Conservation (phyloP, 2,329 filamentous ascomycete species). For the Lachnellula cervina region DNA sequence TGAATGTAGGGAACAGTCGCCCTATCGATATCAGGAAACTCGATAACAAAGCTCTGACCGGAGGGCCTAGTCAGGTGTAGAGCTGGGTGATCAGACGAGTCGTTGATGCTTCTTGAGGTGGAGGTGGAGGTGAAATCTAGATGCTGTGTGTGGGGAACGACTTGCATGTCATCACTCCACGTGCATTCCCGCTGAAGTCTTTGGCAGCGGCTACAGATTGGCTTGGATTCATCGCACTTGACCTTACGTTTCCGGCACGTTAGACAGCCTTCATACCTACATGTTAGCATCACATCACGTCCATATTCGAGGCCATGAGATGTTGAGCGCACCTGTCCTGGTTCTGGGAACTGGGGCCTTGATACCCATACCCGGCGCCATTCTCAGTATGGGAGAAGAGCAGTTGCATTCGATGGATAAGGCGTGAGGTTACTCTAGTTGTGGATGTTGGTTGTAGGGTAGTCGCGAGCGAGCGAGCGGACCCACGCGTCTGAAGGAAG, state of each 20-base stretch:
- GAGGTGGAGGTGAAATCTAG: neutral
- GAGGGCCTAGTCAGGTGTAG: constrained; percentile 10
- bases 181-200: constrained; percentile 26
- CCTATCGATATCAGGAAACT: constrained; percentile 27
- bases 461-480: too few relatives aligned
- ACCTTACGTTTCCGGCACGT: constrained; percentile 66
- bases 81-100: constrained; percentile 1
- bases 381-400: constrained; percentile 3
- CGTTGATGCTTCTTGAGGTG: constrained; percentile 1
- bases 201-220: constrained; percentile 47
- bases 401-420: neutral
- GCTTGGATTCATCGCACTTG: constrained; percentile 66
- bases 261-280: constrained; percentile 51
- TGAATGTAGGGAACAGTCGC: constrained; percentile 28
- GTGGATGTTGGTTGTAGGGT: neutral
- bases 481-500: neutral
- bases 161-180: constrained; percentile 26
- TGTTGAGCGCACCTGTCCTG: constrained; percentile 21
- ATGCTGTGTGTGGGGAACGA: constrained; percentile 13
- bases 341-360: constrained; percentile 29
- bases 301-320: neutral
- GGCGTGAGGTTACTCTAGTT: neutral
- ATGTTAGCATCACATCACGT: neutral
- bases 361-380: constrained; percentile 29
- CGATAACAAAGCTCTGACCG: constrained; percentile 28